Evolutionary conservation across 352 stramenopile genomes (phyloP).

Genomic region (Nothophytophthora sp.): DNA sequence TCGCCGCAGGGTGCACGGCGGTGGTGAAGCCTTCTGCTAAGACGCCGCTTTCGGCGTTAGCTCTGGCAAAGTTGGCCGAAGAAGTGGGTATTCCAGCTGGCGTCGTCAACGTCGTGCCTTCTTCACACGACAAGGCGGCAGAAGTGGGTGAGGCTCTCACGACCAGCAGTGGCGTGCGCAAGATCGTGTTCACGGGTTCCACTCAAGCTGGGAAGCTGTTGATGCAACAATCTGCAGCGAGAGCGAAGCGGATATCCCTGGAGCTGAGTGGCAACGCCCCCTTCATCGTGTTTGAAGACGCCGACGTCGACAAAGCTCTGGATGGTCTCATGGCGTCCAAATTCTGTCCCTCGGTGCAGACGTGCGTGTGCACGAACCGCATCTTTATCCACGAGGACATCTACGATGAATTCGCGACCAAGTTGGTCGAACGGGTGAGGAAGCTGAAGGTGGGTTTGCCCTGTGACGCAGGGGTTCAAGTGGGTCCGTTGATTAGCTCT

Average conservation of each 20-base stretch:
- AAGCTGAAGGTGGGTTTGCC: constrained; percentile 87
- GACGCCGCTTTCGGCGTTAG: constrained; percentile 96
- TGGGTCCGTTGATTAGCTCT: constrained; percentile 95
- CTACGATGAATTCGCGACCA: constrained; percentile 90
- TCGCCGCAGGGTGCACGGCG: constrained; percentile 94
- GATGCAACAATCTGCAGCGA: constrained; percentile 76
- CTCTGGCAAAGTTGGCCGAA: constrained; percentile 89
- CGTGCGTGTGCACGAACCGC: constrained; percentile 85
- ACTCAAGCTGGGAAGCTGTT: constrained; percentile 81
- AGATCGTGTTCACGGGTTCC: constrained; percentile 91
- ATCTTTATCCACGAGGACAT: constrained; percentile 93
- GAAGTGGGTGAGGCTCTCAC: constrained; percentile 83
- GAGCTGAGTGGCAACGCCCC: constrained; percentile 92
- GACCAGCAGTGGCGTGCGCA: constrained; percentile 75
- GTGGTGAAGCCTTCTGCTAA: constrained; percentile 97
- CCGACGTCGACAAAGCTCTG: constrained; percentile 70
- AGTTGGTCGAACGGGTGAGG: constrained; percentile 60
- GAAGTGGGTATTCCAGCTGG: constrained; percentile 84
- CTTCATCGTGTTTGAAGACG: constrained; percentile 91
- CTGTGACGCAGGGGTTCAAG: constrained; percentile 57
- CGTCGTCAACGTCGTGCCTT: constrained; percentile 90
- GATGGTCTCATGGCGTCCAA: constrained; percentile 81
- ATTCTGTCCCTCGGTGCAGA: constrained; percentile 84
- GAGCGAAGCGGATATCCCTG: constrained; percentile 83
- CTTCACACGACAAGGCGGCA: constrained; percentile 55